A percentile compares a stretch with the other conserved stretches of the same genome.
Conservation (phyloP, 257 asterid genomes). For the Rubia yunnanensis region DNA sequence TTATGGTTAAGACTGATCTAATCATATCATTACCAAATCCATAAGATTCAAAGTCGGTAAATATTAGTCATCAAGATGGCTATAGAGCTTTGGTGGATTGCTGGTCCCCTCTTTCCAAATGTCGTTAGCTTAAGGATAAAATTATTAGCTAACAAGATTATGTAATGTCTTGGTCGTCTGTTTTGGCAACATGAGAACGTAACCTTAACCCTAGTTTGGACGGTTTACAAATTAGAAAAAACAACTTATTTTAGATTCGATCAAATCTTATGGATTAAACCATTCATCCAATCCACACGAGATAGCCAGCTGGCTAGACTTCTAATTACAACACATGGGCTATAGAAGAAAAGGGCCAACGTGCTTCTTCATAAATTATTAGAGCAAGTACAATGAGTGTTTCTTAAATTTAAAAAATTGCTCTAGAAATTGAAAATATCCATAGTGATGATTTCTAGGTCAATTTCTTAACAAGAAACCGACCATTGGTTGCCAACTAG, state of each 20-base stretch:
- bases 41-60: neutral
- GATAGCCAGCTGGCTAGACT: neutral
- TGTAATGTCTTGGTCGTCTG: neutral
- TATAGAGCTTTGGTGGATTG: neutral
- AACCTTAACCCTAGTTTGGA: slow-evolving; percentile 1
- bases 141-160: too few species aligned
- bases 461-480: too few species aligned
- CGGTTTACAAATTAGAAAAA: neutral
- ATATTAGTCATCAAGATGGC: neutral
- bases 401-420: too few species aligned
- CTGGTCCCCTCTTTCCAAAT: neutral
- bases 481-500: too few species aligned
- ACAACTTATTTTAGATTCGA: neutral
- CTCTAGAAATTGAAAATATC: too few species aligned
- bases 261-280: neutral
- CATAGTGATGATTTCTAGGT: too few species aligned
- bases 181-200: slow-evolving; percentile 14
- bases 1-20: too few species aligned
- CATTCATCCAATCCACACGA: neutral
- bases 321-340: neutral
- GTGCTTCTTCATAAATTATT: too few species aligned
- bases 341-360: too few species aligned
- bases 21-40: neutral
- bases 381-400: too few species aligned
- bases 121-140: neutral